Evolutionary conservation across 176 grass and related monocot species (phyloP), one percentile per base, ranked within the genome.

Genomic region (Zea luxurians): DNA sequence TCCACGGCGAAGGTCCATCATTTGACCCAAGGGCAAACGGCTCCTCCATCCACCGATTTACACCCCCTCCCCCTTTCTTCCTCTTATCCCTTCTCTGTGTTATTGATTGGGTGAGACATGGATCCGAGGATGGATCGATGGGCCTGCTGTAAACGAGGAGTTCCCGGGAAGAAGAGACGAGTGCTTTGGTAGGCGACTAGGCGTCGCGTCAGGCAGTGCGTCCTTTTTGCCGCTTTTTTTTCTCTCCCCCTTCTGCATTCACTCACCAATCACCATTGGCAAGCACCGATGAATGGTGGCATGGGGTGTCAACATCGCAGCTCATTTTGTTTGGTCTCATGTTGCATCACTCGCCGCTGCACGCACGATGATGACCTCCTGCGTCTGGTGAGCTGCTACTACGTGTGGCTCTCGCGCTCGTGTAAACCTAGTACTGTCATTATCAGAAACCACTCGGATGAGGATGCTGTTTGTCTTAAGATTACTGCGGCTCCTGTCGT

Each of bases 271-370:
- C 61, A 49, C 76, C 63, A 63, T 92, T 92, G 70, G 61, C 61
- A 79, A 74, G 16, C 77, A 70, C 71, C 42, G 8, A 71, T 27
- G 58, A 18, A 27, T 61, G 59, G 11, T 80, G 54, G 4, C 61
- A 36, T 5, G 3, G 53, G 53, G 75, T 74, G 78, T 92, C 74
- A 76, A 78, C 85, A 76, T 86, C 82, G 86, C 78, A 81, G 75
- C 87, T 88, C 79, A 88, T 68, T 92, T 88, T 92, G 89, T 96
- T 88, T 83, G 89, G 84, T 96, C 93, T 92, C 84, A 86, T 81
- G 93, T 96, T 96, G 82, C 90, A 90, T 96, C 89, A 88, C 76
- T 83, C 80, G 66, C 73, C 73, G 79, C 41, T 42, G 53, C 17
- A 2, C 53, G 27, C 48, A 86, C 37, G 75, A 44, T 57, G 27